Percentiles rank a stretch among this genome's conserved stretches.
Evolutionary conservation across 345 rosid genomes (phyloP).

Genomic region (Hibiscus syriacus): DNA sequence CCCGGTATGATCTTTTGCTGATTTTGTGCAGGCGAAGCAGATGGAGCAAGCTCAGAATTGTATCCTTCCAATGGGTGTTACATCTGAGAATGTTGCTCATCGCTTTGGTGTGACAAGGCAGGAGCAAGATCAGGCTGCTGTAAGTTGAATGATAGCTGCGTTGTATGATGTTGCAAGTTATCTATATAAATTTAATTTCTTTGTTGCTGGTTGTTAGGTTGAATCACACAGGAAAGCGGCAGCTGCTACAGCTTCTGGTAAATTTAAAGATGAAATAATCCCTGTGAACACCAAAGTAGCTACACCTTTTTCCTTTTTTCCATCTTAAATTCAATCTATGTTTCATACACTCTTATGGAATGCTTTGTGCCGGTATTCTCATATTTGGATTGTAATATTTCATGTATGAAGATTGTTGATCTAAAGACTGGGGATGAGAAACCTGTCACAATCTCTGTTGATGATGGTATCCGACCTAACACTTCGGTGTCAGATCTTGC

Average conservation of each 20-base stretch:
- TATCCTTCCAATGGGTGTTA: conserved; percentile 94
- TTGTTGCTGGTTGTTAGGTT: conserved; percentile 41
- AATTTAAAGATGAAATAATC: conserved; percentile 83
- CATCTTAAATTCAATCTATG: not conserved
- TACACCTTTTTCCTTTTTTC: not conserved
- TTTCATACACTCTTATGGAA: not conserved
- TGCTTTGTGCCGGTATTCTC: not conserved
- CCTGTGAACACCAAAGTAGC: conserved; percentile 87
- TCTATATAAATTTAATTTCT: not conserved
- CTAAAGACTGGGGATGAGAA: conserved; percentile 79
- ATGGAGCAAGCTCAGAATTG: conserved; percentile 79
- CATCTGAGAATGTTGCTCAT: conserved; percentile 89
- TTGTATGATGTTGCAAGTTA: conserved; percentile 1
- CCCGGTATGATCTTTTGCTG: conserved; percentile 5
- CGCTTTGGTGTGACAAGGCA: conserved; percentile 78
- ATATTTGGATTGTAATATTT: conserved; percentile 7
- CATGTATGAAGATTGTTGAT: conserved; percentile 59
- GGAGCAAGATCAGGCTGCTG: conserved; percentile 99
- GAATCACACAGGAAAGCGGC: conserved; percentile 94
- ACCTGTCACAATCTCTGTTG: conserved; percentile 58
- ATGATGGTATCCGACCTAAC: conserved; percentile 85
- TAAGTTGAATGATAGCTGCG: conserved; percentile 26
- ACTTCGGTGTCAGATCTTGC: conserved; percentile 56
- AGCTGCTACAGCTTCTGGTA: conserved; percentile 79
- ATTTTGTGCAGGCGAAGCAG: conserved; percentile 43